Base-by-base conservation (phyloP, 331 rosid species). In the Quercus lobata region DNA sequence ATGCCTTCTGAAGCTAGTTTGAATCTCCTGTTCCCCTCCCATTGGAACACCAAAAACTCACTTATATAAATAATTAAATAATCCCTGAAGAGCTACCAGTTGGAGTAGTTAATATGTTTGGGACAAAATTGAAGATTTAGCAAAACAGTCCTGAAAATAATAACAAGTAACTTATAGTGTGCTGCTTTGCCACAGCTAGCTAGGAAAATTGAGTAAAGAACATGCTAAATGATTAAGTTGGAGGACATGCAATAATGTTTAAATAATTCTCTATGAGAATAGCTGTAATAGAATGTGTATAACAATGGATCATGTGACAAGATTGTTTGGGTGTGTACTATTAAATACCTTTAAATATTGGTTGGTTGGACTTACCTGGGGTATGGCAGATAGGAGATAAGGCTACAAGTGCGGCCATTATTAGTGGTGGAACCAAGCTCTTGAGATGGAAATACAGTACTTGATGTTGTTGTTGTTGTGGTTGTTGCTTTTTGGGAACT, bases 301-400 rank as follows among this genome's bases (percentile, higher is more conserved):
- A 10, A 3, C 54, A 46, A 46, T 3, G 54, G 66, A 78, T 35
- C 41, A 71, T 72, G 83, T 76, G 78, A 75, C 12, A 41, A 41
- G 3, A 41, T 8, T 8, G 46, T 41, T 2, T 41, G 12, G 46
- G 46, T 0, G 46, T 37, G 11, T 2, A 37, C 46, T 37, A 37
- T 8, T 37, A 37, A 32, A 32, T 32, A 32, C 34, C 34, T 32
- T 32, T 32, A 32, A 32, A 32, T 35, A 1, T 35, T 35, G 44
- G 0, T 41, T 41, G 3, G 46, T 41, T 41, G 12, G 46, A 41
- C 6, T 72, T 10, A 91, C 96, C 89, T 76, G 92, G 94, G 49
- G 89, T 63, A 75, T 5, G 60, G 80, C 75, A 80, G 77, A 94
- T 35, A 18, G 97, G 97, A 86, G 97, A 87, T 62, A 94, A 84